These are phyloP conservation scores for Baorangia bicolor DNA, from an alignment of 768 basidiomycete genomes.

Conservation along the genomic window DNA sequence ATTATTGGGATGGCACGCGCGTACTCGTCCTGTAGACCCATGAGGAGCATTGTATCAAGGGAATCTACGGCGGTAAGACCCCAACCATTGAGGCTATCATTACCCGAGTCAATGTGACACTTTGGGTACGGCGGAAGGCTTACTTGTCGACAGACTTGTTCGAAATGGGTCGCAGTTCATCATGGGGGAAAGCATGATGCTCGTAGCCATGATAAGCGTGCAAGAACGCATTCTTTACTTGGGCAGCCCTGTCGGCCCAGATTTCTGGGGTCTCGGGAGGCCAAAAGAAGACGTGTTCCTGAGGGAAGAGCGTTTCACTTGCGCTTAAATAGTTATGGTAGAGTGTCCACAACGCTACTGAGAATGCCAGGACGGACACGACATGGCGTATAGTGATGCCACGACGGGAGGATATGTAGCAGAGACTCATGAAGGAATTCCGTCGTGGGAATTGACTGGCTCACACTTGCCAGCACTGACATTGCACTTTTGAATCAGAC, in stretches of 20 bases:
- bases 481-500: too few species aligned
- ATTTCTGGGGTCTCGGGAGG: slow-evolving; percentile 30
- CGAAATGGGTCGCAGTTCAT: slow-evolving; percentile 60
- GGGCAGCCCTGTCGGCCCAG: slow-evolving; percentile 54
- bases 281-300: slow-evolving; percentile 22
- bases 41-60: slow-evolving; percentile 82
- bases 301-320: neutral
- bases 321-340: slow-evolving; percentile 9
- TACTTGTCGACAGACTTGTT: slow-evolving; percentile 54
- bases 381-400: slow-evolving; percentile 26
- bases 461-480: too few species aligned
- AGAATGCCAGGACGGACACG: slow-evolving; percentile 11
- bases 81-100: slow-evolving; percentile 76
- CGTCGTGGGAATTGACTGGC: neutral
- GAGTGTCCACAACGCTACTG: slow-evolving; percentile 19
- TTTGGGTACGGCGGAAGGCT: slow-evolving; percentile 10
- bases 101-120: neutral
- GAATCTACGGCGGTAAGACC: slow-evolving; percentile 77
- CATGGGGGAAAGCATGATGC: slow-evolving; percentile 55
- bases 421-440: slow-evolving; percentile 7
- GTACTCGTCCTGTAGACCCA: slow-evolving; percentile 75
- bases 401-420: slow-evolving; percentile 11
- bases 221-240: slow-evolving; percentile 60
- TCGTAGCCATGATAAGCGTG: slow-evolving; percentile 72
- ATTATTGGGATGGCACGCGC: slow-evolving; percentile 57